Conservation (phyloP, 257 asterid genomes). For the Solanum chiquidenum region DNA sequence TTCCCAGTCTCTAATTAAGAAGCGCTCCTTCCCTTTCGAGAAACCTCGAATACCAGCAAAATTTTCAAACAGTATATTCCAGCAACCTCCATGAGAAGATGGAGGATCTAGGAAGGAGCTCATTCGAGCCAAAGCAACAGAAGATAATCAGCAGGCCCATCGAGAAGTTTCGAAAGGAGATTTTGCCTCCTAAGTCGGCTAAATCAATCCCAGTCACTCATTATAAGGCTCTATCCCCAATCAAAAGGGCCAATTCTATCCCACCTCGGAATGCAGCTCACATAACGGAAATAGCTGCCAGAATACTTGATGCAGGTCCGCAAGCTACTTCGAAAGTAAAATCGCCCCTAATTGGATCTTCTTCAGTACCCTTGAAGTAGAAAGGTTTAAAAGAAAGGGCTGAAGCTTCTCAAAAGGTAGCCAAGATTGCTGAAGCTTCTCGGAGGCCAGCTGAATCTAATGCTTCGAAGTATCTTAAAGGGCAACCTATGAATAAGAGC, state of each 20-base stretch:
- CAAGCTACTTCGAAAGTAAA: constrained; percentile 31
- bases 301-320: constrained; percentile 53
- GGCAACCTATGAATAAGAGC: constrained; percentile 35
- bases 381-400: constrained; percentile 66
- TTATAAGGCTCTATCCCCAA: constrained; percentile 84
- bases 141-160: constrained; percentile 38
- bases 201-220: constrained; percentile 75
- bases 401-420: constrained; percentile 39
- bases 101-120: constrained; percentile 15
- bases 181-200: constrained; percentile 84
- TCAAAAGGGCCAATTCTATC: constrained; percentile 41
- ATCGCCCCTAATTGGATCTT: constrained; percentile 38
- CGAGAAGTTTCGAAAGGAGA: constrained; percentile 71
- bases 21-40: constrained; percentile 24
- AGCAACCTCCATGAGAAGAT: constrained; percentile 11
- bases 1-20: constrained; percentile 32
- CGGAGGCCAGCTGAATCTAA: constrained; percentile 32
- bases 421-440: constrained; percentile 34
- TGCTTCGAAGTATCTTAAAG: constrained; percentile 30
- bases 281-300: constrained; percentile 89
- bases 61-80: constrained; percentile 24
- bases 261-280: constrained; percentile 64
- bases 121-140: constrained; percentile 20
- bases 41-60: constrained; percentile 19
- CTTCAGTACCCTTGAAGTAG: constrained; percentile 54